Evolutionary conservation across 805 yeast genomes (phyloP), one percentile per base, ranked within the genome.

Genomic region (Kuraishia piskuri): DNA sequence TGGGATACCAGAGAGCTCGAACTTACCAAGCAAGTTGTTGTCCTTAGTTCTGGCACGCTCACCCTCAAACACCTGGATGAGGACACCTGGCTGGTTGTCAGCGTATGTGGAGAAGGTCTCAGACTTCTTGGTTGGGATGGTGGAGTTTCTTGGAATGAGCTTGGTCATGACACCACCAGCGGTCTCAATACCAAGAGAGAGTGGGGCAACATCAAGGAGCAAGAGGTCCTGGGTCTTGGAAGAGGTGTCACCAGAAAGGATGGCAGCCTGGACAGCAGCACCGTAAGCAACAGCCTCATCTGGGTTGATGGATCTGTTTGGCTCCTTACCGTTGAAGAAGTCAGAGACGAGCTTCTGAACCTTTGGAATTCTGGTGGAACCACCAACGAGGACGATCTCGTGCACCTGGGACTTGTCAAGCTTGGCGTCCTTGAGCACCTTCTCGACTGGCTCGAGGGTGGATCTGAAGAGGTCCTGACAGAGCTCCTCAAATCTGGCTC

Each of bases 261-360:
- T 90, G 63, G 97, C 97, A 62, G 96, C 97, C 80, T 90, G 97
- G 63, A 90, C 97, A 59, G 97, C 97, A 63, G 97, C 97, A 86
- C 97, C 97, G 78, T 90, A 90, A 68, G 97, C 97, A 74, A 90
- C 97, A 68, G 97, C 97, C 79, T 90, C 97, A 80, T 90, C 97
- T 64, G 97, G 97, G 83, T 90, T 90, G 75, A 90, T 90, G 53
- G 96, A 88, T 78, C 84, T 88, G 81, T 89, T 89, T 75, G 96
- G 96, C 77, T 90, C 96, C 79, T 90, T 91, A 71, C 97, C 97
- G 74, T 90, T 88, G 83, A 91, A 90, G 85, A 85, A 90, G 75
- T 91, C 97, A 61, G 96, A 86, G 52, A 90, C 96, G 67, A 91
- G 81, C 77, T 90, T 90, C 79, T 90, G 97, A 62, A 91, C 85